Percentiles rank a stretch among this genome's conserved stretches.
These are phyloP conservation scores for Saccharomyces paradoxus DNA, from an alignment of 805 yeast species.

Conservation along the genomic window DNA sequence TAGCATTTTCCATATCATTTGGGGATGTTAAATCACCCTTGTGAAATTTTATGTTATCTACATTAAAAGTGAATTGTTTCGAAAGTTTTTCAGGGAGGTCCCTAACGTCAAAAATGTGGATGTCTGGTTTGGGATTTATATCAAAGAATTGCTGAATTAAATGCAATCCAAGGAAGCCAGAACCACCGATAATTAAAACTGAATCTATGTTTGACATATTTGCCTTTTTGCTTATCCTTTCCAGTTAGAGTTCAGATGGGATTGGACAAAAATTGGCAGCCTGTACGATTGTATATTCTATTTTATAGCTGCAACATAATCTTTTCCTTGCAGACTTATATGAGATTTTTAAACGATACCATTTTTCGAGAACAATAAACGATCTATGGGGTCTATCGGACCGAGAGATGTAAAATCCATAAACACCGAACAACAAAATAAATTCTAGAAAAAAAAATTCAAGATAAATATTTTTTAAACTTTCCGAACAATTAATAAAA, in stretches of 20 bases:
- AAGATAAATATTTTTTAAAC: too few relatives aligned
- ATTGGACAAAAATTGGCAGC: not conserved
- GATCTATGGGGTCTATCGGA: not conserved
- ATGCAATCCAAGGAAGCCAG: conserved; percentile 92
- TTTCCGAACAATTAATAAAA: too few relatives aligned
- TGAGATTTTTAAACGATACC: not conserved
- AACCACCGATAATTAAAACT: conserved; percentile 87
- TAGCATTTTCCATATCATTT: conserved; percentile 58
- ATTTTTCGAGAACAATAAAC: not conserved
- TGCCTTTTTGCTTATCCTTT: not conserved
- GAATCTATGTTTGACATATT: conserved; percentile 15
- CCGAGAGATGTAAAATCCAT: not conserved
- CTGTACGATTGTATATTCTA: not conserved
- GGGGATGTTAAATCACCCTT: conserved; percentile 79
- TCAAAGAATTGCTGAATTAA: conserved; percentile 76
- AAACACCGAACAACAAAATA: not conserved
- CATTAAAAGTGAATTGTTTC: conserved; percentile 65
- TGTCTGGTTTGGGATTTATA: conserved; percentile 54
- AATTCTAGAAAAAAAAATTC: not conserved
- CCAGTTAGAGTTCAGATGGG: not conserved
- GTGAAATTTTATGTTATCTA: conserved; percentile 48
- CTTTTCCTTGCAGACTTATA: not conserved
- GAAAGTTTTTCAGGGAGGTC: conserved; percentile 72
- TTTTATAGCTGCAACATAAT: not conserved
- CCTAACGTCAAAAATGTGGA: conserved; percentile 86